Evolutionary conservation across 306 rosid genomes (phyloP).

Genomic region (Lotus japonicus): DNA sequence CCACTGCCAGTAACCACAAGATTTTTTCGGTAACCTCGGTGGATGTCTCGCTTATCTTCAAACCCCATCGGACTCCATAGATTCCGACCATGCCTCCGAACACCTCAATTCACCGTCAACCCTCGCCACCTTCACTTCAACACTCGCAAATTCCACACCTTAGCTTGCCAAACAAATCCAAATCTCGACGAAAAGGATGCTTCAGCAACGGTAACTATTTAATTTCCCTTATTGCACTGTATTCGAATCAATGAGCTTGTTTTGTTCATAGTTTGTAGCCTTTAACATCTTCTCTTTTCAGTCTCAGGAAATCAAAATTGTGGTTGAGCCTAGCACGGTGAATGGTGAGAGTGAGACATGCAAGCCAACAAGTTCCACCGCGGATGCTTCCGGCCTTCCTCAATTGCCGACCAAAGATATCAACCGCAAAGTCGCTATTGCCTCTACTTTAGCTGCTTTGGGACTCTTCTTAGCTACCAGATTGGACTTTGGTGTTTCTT

Average conservation of each 20-base stretch:
- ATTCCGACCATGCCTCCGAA: constrained; percentile 43
- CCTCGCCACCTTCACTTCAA: constrained; percentile 9
- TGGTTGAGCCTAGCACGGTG: constrained; percentile 26
- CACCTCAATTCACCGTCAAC: constrained; percentile 17
- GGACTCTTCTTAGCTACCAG: constrained; percentile 63
- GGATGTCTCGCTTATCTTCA: constrained; percentile 66
- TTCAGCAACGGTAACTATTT: constrained; percentile 34
- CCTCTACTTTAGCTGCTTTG: constrained; percentile 69
- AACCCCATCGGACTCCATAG: constrained; percentile 55
- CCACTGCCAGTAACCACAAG: not conserved
- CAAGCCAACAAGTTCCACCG: constrained; percentile 32
- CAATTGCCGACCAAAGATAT: constrained; percentile 55
- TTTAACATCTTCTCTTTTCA: constrained; percentile 3
- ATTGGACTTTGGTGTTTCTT: constrained; percentile 86
- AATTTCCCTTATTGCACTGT: not conserved
- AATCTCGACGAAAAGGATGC: constrained; percentile 27
- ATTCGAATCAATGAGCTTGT: not conserved
- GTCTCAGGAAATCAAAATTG: constrained; percentile 28
- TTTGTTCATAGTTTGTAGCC: not conserved
- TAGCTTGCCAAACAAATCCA: constrained; percentile 58
- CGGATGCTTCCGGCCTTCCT: constrained; percentile 11
- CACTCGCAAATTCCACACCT: constrained; percentile 32
- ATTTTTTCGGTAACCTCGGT: not conserved
- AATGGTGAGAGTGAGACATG: not conserved
- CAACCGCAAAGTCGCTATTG: constrained; percentile 54